A percentile compares a stretch with the other conserved stretches of the same genome.
phyloP scores from a whole-genome alignment of 2,329 filamentous ascomycete species.

The Fusarium chlamydosporum region DNA sequence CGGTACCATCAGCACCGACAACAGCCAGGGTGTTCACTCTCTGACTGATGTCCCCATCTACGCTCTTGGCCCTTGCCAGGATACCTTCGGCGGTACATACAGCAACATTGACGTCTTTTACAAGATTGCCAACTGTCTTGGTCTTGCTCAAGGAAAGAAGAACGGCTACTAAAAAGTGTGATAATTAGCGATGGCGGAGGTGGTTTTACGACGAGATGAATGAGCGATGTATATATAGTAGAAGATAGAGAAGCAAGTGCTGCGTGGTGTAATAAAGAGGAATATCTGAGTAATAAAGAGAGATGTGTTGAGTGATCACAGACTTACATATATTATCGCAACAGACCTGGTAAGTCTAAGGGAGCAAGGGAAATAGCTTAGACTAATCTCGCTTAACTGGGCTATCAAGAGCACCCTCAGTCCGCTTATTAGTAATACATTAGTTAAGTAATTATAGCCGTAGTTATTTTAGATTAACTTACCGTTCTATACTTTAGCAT shows the following conservation, averaged over 20 bases:
- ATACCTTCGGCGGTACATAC: conserved; percentile 79
- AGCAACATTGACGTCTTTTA: conserved; percentile 81
- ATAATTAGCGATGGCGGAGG: conserved; percentile 2
- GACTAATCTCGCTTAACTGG: no score
- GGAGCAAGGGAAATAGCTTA: no score
- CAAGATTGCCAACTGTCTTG: conserved; percentile 78
- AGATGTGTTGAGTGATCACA: background rate
- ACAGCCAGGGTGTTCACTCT: conserved; percentile 79
- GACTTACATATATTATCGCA: no score
- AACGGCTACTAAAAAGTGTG: conserved; percentile 40
- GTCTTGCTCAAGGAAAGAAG: conserved; percentile 59
- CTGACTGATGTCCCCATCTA: conserved; percentile 85
- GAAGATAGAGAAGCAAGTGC: conserved; percentile 37
- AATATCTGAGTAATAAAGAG: background rate
- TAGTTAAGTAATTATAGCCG: no score
- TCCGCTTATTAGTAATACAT: no score
- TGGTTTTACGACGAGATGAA: conserved; percentile 44
- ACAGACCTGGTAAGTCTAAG: no score
- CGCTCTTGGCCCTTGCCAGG: conserved; percentile 83
- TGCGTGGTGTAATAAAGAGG: conserved; percentile 34
- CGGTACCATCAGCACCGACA: conserved; percentile 76
- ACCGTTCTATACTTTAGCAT: no score
- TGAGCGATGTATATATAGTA: conserved; percentile 32
- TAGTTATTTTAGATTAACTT: no score
- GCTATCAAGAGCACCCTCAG: no score